Evolutionary conservation across 768 basidiomycete genomes (phyloP), one percentile per base, ranked within the genome.

Genomic region (Tricholoma sp.): DNA sequence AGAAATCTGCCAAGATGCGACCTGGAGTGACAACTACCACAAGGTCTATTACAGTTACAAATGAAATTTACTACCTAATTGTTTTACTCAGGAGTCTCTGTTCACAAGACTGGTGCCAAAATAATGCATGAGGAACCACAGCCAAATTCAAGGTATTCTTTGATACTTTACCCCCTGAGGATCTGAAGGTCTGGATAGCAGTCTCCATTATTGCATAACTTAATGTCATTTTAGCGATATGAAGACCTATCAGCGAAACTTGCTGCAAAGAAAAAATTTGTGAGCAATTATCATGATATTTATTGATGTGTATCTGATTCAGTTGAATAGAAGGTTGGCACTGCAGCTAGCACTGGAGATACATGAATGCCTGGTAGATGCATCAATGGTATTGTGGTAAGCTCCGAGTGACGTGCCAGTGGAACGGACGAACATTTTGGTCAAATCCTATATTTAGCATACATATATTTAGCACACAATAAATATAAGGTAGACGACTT

Each of bases 1-100:
- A 39, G 50, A 39, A 51, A 36, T 51, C 50, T n/a, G 1, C 24
- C 44, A 45, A 24, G 34, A 50, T 50, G 49, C 13, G 49, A 50
- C 49, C 49, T 36, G 34, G 32, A 17, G 24, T 17, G 31, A 17
- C 49, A 9, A 59, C 42, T 20, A 41, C 10, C 32, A 36, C 29
- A 59, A 66, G 49, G 7, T 18, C 24, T 44, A 20, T 64, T 59
- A 50, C 8, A 32, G 34, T 36, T 50, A 18, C 15, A 50, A 17
- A 2, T 33, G 13, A 17, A 50, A 33, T 33, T 31, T 13, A 50
- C 49, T 18, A 24, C 31, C 36, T 51, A 39, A 33, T 34, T n/a
- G 18, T 51, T 5, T 33, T 51, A 18, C 33, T 33, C 50, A 51
- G 33, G 50, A 36, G 36, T 51, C 32, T 51, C 36, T 51, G 32